A percentile compares a stretch with the other conserved stretches of the same genome.
These are phyloP conservation scores for Phytophthora multivora DNA, from an alignment of 352 stramenopile genomes.

Conservation along the genomic window DNA sequence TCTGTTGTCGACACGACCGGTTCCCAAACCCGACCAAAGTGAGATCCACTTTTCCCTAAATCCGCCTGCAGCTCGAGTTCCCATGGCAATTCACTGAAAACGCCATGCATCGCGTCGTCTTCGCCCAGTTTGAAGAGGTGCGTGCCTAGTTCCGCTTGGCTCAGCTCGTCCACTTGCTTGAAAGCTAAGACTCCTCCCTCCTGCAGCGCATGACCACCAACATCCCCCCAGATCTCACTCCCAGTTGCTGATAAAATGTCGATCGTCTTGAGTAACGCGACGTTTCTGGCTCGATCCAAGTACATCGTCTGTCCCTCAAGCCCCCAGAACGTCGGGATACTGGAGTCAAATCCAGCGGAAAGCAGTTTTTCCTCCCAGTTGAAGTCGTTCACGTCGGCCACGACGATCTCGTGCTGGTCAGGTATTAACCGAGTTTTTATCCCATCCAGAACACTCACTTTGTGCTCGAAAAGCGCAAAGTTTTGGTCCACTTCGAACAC, in stretches of 20 bases:
- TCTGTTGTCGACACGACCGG: slow-evolving; percentile 17
- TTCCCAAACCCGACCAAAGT: slow-evolving; percentile 47
- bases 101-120: slow-evolving; percentile 44
- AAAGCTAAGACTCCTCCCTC: slow-evolving; percentile 16
- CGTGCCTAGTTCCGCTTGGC: slow-evolving; percentile 23
- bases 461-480: slow-evolving; percentile 45
- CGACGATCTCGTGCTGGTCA: slow-evolving; percentile 38
- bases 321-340: slow-evolving; percentile 48
- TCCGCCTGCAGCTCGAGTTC: slow-evolving; percentile 32
- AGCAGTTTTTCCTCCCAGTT: slow-evolving; percentile 44
- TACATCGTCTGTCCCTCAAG: slow-evolving; percentile 54
- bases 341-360: slow-evolving; percentile 36
- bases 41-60: slow-evolving; percentile 22
- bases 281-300: slow-evolving; percentile 33
- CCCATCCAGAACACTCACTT: slow-evolving; percentile 35
- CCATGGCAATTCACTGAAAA: slow-evolving; percentile 41
- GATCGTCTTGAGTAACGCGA: slow-evolving; percentile 47
- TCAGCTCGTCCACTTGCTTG: slow-evolving; percentile 27
- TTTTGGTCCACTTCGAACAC: slow-evolving; percentile 54
- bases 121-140: slow-evolving; percentile 46
- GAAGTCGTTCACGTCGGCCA: slow-evolving; percentile 47
- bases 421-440: slow-evolving; percentile 30
- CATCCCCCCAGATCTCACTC: slow-evolving; percentile 54
- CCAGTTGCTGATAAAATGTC: slow-evolving; percentile 42
- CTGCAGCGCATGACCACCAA: slow-evolving; percentile 27